phyloP scores from a whole-genome alignment of 805 yeast species.

The Nakazawaea wickerhamii region DNA sequence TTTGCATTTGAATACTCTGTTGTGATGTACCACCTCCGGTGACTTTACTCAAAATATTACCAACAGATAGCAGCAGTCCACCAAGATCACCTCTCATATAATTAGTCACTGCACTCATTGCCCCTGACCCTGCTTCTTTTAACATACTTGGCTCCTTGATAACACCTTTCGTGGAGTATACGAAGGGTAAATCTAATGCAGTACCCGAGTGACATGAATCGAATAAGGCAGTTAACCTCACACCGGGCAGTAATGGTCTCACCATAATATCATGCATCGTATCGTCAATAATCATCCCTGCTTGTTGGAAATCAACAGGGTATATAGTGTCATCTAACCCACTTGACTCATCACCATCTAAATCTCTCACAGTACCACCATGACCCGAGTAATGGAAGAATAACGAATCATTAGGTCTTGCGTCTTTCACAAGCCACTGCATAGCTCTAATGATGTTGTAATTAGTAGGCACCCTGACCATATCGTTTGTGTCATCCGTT shows the following conservation, averaged over 20 bases:
- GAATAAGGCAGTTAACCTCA: conserved; percentile 71
- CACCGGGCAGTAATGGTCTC: conserved; percentile 62
- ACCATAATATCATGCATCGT: conserved; percentile 69
- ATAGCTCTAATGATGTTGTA: conserved; percentile 71
- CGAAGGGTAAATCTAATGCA: conserved; percentile 72
- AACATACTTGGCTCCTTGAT: conserved; percentile 66
- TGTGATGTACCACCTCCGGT: conserved; percentile 23
- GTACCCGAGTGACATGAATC: conserved; percentile 89
- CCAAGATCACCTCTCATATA: conserved; percentile 49
- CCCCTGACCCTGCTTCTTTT: conserved; percentile 60
- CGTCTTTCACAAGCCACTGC: conserved; percentile 74
- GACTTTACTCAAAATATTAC: conserved; percentile 25
- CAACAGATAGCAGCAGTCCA: conserved; percentile 38
- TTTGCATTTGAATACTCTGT: conserved; percentile 31
- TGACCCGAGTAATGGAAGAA: conserved; percentile 86
- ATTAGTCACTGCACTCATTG: conserved; percentile 45
- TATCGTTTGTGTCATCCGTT: conserved; percentile 49
- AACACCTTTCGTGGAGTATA: conserved; percentile 71
- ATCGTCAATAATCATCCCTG: conserved; percentile 72
- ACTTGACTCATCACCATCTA: conserved; percentile 31
- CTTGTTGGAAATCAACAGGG: conserved; percentile 44
- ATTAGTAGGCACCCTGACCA: conserved; percentile 51
- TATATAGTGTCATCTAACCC: conserved; percentile 33
- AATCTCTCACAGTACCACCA: conserved; percentile 70
- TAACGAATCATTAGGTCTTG: conserved; percentile 70